Evolutionary conservation across 1,284 basidiomycete species (phyloP).

Genomic region (Ustilago sp.): DNA sequence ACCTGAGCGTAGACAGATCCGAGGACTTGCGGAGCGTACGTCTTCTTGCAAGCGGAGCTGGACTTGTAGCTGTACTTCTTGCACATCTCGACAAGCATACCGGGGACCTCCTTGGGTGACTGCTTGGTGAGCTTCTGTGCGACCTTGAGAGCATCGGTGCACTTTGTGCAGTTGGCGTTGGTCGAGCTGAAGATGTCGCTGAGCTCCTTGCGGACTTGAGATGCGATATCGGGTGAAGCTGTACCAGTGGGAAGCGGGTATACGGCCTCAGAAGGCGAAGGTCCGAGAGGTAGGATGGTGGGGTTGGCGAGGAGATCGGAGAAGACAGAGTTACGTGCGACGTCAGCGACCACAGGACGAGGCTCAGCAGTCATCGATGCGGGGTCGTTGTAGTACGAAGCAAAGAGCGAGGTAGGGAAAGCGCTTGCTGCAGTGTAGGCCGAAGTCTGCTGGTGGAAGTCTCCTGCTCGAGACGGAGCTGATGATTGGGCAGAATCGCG

Average conservation of each 20-base stretch:
- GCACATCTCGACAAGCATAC: constrained; percentile 76
- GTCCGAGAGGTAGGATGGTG: constrained; percentile 76
- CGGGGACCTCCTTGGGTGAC: constrained; percentile 76
- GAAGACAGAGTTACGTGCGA: constrained; percentile 48
- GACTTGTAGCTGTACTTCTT: constrained; percentile 74
- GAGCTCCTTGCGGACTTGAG: constrained; percentile 72
- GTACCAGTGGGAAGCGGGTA: constrained; percentile 60
- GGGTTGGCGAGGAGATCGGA: constrained; percentile 76
- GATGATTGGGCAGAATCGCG: constrained; percentile 7
- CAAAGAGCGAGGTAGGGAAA: constrained; percentile 67
- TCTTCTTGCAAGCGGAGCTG: constrained; percentile 71
- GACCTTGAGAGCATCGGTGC: constrained; percentile 76
- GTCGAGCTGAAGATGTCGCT: constrained; percentile 41
- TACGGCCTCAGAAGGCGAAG: constrained; percentile 62
- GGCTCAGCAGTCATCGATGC: constrained; percentile 52
- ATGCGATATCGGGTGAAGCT: constrained; percentile 68
- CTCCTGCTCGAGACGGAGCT: background rate
- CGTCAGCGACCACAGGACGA: constrained; percentile 59
- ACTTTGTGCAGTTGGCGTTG: constrained; percentile 75
- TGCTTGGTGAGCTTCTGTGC: constrained; percentile 78
- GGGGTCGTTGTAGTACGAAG: constrained; percentile 52
- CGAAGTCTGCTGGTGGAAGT: constrained; percentile 29
- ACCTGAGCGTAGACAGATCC: constrained; percentile 62
- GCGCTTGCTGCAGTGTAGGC: constrained; percentile 62
- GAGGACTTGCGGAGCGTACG: constrained; percentile 43